Evolutionary conservation across 2,329 filamentous ascomycete species (phyloP).

Genomic region (Aspergillus cejpii): DNA sequence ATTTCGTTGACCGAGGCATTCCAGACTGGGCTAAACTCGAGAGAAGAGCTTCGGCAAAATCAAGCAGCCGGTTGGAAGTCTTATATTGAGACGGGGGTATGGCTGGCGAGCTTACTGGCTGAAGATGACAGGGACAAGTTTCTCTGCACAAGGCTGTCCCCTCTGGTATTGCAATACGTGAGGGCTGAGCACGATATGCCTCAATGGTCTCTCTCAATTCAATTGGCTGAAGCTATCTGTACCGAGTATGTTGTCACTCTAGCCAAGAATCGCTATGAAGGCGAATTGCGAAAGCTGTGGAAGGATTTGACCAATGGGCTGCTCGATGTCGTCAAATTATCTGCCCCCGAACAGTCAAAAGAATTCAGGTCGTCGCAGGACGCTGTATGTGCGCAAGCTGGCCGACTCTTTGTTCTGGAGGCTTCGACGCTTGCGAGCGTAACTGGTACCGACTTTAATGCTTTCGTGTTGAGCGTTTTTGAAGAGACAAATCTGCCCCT

Average conservation of each 20-base stretch:
- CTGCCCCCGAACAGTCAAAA: conserved; percentile 73
- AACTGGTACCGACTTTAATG: conserved; percentile 20
- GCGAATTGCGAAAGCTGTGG: conserved; percentile 56
- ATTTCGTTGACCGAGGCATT: conserved; percentile 60
- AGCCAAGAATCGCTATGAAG: conserved; percentile 38
- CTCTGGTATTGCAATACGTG: conserved; percentile 50
- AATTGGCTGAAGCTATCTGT: conserved; percentile 35
- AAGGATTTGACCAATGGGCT: conserved; percentile 54
- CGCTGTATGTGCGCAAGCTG: conserved; percentile 57
- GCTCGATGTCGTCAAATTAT: conserved; percentile 62
- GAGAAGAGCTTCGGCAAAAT: conserved; percentile 67
- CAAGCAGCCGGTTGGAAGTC: conserved; percentile 63
- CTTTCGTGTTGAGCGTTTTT: conserved; percentile 27
- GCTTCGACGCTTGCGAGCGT: conserved; percentile 31
- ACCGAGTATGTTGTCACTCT: conserved; percentile 36
- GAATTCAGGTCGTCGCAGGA: conserved; percentile 68
- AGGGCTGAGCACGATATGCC: conserved; percentile 40
- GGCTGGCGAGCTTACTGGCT: conserved; percentile 46
- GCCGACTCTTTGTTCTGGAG: conserved; percentile 60
- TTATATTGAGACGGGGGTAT: conserved; percentile 60
- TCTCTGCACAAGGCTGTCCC: conserved; percentile 44
- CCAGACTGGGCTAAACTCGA: conserved; percentile 62
- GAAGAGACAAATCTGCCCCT: conserved; percentile 36
- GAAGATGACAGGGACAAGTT: conserved; percentile 46
- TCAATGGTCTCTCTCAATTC: conserved; percentile 47